phyloP scores from a whole-genome alignment of 2,329 filamentous ascomycete species.

The Calonectria crousiana region DNA sequence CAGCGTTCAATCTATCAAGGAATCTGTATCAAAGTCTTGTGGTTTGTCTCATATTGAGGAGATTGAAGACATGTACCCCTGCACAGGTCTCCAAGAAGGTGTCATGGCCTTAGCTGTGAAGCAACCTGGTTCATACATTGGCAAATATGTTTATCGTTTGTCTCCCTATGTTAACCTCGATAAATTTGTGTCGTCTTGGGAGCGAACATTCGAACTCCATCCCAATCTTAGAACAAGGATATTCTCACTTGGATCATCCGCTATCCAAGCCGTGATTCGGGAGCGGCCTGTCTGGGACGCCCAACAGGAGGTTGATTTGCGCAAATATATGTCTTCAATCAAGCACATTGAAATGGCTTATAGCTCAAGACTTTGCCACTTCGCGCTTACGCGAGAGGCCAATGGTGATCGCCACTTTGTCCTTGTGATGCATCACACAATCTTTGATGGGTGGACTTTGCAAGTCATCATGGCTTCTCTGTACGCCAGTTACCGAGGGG shows the following conservation, averaged over 20 bases:
- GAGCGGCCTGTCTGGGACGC: neutral
- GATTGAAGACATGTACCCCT: conserved; percentile 12
- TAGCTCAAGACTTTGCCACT: neutral
- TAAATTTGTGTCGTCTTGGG: neutral
- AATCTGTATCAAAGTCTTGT: neutral
- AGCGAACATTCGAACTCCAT: neutral
- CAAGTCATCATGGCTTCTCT: neutral
- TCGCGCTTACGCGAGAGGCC: neutral
- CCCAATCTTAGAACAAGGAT: neutral
- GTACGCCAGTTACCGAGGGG: neutral
- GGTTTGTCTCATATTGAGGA: neutral
- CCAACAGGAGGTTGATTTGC: neutral
- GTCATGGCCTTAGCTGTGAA: conserved; percentile 8
- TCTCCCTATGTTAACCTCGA: neutral
- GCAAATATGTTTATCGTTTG: neutral
- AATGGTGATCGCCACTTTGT: neutral
- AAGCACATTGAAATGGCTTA: neutral
- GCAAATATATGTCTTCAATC: neutral
- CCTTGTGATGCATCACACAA: neutral
- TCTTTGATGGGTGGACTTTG: conserved; percentile 4
- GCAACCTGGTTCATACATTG: conserved; percentile 12
- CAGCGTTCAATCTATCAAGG: neutral
- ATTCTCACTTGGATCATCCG: neutral
- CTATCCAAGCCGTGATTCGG: neutral
- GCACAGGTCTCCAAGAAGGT: conserved; percentile 8